These are phyloP conservation scores for Cryoendolithus antarcticus DNA, from an alignment of 2,329 filamentous ascomycete species.

Conservation along the genomic window DNA sequence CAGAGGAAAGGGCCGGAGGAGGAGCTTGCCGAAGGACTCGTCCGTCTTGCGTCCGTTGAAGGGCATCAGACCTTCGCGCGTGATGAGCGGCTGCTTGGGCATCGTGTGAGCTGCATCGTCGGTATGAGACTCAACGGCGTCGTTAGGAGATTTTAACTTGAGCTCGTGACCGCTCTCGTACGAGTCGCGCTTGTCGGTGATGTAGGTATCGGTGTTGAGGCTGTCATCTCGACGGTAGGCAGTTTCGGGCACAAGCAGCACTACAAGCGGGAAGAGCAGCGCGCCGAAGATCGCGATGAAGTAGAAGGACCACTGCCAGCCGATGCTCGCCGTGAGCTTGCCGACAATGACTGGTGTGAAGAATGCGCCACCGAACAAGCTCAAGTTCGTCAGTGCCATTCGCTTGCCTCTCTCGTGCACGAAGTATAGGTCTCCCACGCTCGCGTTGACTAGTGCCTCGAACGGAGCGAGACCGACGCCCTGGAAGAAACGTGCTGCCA, in stretches of 20 bases:
- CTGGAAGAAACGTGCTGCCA: slow-evolving; percentile 72
- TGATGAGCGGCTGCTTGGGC: slow-evolving; percentile 10
- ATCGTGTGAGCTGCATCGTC: not conserved
- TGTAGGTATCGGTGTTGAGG: slow-evolving; percentile 57
- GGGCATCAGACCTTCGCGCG: slow-evolving; percentile 24
- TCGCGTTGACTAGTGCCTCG: slow-evolving; percentile 78
- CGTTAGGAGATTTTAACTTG: not conserved
- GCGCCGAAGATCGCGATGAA: slow-evolving; percentile 75
- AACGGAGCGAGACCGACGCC: slow-evolving; percentile 80
- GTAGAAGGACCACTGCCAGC: slow-evolving; percentile 85
- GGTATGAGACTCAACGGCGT: not conserved
- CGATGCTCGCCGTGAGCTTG: slow-evolving; percentile 62
- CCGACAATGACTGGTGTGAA: slow-evolving; percentile 83
- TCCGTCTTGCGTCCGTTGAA: slow-evolving; percentile 77
- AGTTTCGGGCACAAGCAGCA: slow-evolving; percentile 77
- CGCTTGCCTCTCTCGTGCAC: slow-evolving; percentile 64
- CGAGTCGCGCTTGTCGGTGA: slow-evolving; percentile 18
- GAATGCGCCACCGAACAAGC: slow-evolving; percentile 60
- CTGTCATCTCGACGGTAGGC: slow-evolving; percentile 54
- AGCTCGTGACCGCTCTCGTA: not conserved
- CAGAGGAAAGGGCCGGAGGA: slow-evolving; percentile 65
- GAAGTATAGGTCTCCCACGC: slow-evolving; percentile 80
- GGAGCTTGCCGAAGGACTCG: slow-evolving; percentile 55
- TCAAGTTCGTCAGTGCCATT: slow-evolving; percentile 69
- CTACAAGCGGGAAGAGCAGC: slow-evolving; percentile 54